Evolutionary conservation across 768 basidiomycete species (phyloP), one percentile per base, ranked within the genome.

Genomic region (Lepiota brunneoincarnata): DNA sequence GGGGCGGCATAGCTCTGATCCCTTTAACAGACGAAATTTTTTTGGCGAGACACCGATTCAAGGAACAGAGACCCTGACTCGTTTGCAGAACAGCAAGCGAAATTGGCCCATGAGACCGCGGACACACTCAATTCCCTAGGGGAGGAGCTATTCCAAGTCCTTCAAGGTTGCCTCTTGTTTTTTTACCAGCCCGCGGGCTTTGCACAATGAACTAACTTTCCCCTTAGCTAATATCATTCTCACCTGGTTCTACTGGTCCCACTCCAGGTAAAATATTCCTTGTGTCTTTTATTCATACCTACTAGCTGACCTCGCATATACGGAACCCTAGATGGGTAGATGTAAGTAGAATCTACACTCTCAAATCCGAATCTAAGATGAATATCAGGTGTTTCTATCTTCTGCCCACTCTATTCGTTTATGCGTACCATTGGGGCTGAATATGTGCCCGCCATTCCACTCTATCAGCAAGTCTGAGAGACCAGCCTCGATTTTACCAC

Each of bases 221-320:
- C 31, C 6, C 47, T 5, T 46, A 91, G 88, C 86, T 9, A 74
- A 78, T 40, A 72, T 86, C 12, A 73, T 90, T 39, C 69, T 89
- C 40, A 77, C 78, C 7, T 87, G 86, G 84, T 88, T 85, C 66
- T 87, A 87, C 60, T 87, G 84, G 80, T 83, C 78, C 43, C 83
- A 89, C 64, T 84, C 84, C 44, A 84, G 80, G 85, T 83, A 56
- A 56, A 75, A n/a, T n/a, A n/a, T 52, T 39, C 24, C n/a, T 31
- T 50, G 40, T 17, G 15, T 50, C 44, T 31, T 21, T 7, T 23
- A 4, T 43, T 51, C 7, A 42, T 24, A 18, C 37, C 31, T 45
- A 41, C 43, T 60, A 43, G 59, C 55, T 59, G 28, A 61, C 46
- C 18, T 49, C 18, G 36, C n/a, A 43, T 9, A 49, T 49, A 17